Evolutionary conservation across 2,329 filamentous ascomycete genomes (phyloP), one percentile per base, ranked within the genome.

Genomic region (Karstenula rhodostoma): DNA sequence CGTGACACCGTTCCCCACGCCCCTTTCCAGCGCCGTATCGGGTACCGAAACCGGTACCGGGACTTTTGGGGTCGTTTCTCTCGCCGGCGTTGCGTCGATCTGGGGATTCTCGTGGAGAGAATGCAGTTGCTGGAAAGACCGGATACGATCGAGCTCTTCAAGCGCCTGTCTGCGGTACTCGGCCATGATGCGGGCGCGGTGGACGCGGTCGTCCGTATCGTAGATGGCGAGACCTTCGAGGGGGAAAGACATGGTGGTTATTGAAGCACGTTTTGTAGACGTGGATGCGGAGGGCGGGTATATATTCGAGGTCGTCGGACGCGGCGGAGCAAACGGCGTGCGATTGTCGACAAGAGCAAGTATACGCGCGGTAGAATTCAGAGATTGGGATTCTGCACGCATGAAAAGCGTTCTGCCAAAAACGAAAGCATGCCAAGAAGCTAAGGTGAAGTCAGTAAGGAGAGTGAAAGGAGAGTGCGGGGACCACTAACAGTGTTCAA

Each of bases 181-280:
- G n/a, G 15, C 10, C 7, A 54, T 19, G 3, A 15, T 2, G 15
- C 37, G 51, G 13, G 51, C 52, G 40, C 32, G 40, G 19, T 43
- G 10, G 29, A 46, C 27, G 29, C 29, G 52, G 1, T 44, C 42
- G 19, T 25, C 19, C n/a, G 13, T 55, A n/a, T 52, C 49, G 22
- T 27, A 19, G 33, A 55, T 9, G 13, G 52, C 40, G 42, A 55
- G 29, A 9, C 13, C 37, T 27, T 46, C 52, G 19, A 55, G 42
- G 7, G 52, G 52, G 42, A 55, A 27, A 27, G 52, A 55, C 52
- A 55, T 55, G 40, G 9, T 37, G 10, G 12, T n/a, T n/a, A n/a
- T 9, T 2, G 29, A 5, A 6, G 2, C 29, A 9, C 2, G 29
- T 9, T 9, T 32, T 32, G 4, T 10, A 10, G 29, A 5, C 8